Evolutionary conservation across 345 rosid genomes (phyloP).

Genomic region (Diplotaxis tenuifolia): DNA sequence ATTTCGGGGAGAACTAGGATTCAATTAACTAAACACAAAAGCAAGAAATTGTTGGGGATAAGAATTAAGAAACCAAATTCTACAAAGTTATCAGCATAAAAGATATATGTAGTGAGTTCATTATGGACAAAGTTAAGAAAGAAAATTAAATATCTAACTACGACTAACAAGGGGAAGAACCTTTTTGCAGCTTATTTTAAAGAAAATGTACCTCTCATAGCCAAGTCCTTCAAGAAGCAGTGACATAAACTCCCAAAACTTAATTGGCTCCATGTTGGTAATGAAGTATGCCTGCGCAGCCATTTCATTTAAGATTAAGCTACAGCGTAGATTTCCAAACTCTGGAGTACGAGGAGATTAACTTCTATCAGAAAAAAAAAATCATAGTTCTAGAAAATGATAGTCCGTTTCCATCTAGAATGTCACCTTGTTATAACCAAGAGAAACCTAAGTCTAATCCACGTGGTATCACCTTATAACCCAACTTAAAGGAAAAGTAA

Average conservation of each 20-base stretch:
- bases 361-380: not conserved
- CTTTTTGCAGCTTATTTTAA: not conserved
- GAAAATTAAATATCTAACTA: not conserved
- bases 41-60: not conserved
- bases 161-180: not conserved
- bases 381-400: not conserved
- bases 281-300: conserved; percentile 82
- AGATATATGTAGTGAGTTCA: not conserved
- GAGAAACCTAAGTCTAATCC: not conserved
- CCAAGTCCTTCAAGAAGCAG: conserved; percentile 80
- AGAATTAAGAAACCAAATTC: not conserved
- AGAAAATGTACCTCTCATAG: conserved; percentile 62
- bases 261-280: conserved; percentile 83
- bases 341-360: not conserved
- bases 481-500: not conserved
- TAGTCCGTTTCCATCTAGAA: too few species aligned
- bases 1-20: not conserved
- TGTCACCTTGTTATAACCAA: too few species aligned
- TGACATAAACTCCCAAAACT: conserved; percentile 89
- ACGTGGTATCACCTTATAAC: not conserved
- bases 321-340: not conserved
- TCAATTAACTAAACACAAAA: too few species aligned
- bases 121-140: not conserved
- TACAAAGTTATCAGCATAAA: not conserved
- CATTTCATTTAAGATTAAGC: not conserved